Evolutionary conservation across 306 rosid species (phyloP), one percentile per base, ranked within the genome.

Genomic region (Prinsepia uniflora): DNA sequence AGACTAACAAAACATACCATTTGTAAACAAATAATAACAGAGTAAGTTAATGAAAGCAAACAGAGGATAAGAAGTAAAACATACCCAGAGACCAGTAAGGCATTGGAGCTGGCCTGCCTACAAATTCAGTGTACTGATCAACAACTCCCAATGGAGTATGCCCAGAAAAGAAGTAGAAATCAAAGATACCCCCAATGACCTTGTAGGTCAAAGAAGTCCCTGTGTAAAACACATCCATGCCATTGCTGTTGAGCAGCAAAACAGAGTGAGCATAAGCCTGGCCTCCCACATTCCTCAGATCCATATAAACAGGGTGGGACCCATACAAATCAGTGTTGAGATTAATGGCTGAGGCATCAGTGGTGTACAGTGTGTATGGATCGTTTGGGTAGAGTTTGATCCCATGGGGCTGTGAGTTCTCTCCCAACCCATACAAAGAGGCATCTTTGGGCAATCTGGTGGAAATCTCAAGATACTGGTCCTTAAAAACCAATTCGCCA

Each of bases 11-110:
- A 22, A 57, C 62, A 24, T 12, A 7, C 0, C 22, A 17, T 53
- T 3, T 53, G 11, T n/a, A 53, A n/a, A 52, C 22, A 52, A 17
- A 52, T n/a, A 20, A 14, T 9, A 63, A 36, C 50, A 4, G 24
- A 62, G n/a, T 39, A 8, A 19, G 10, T 6, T 13, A 5, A 15
- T 11, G 61, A 3, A 57, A 6, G 8, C 17, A 52, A 10, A 15
- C 46, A 20, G n/a, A 12, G 68, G 39, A 39, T 0, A 17, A 73
- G 8, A 55, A 70, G 9, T 7, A 8, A 61, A 64, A 55, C 84
- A 54, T 87, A 94, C 99, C 99, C 1, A 94, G 81, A 71, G 97
- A 83, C 99, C 99, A 94, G 83, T 94, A 94, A 63, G 99, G 99
- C 99, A 94, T 94, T 41, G 99, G 84, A 76, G 99, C 99, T 9